Percentiles rank a stretch among this genome's conserved stretches.
phyloP scores from a whole-genome alignment of 1,284 basidiomycete species.

The Caloboletus firmus region DNA sequence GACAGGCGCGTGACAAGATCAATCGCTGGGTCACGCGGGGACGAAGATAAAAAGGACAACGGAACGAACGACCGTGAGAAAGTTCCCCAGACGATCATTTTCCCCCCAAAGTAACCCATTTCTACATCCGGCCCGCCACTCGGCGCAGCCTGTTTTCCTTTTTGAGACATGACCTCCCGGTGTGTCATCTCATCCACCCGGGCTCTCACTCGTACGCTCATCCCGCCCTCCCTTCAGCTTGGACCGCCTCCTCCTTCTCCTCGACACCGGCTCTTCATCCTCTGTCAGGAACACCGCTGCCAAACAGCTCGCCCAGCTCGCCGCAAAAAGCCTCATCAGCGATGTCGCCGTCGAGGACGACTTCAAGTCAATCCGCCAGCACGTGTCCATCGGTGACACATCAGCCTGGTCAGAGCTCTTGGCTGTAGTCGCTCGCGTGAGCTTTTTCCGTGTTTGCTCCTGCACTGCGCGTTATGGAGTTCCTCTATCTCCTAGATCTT shows the following conservation, averaged over 20 bases:
- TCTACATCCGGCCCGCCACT: constrained; percentile 39
- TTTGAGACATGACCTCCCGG: constrained; percentile 68
- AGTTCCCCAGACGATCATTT: constrained; percentile 44
- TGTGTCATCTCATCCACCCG: constrained; percentile 27
- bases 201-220: constrained; percentile 5
- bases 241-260: constrained; percentile 87
- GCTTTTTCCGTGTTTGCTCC: constrained; percentile 11
- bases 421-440: constrained; percentile 77
- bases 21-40: constrained; percentile 33
- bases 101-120: constrained; percentile 37
- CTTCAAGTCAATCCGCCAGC: constrained; percentile 64
- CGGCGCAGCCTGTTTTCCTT: constrained; percentile 40
- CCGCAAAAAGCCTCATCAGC: constrained; percentile 75
- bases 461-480: background rate
- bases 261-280: constrained; percentile 87
- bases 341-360: constrained; percentile 82
- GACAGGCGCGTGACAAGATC: constrained; percentile 28
- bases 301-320: constrained; percentile 89
- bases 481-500: constrained; percentile 57
- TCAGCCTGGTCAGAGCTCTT: constrained; percentile 80
- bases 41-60: constrained; percentile 41
- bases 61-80: constrained; percentile 37
- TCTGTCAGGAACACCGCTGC: constrained; percentile 88
- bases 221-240: constrained; percentile 50
- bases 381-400: constrained; percentile 59